phyloP scores from a whole-genome alignment of 2,329 filamentous ascomycete genomes.

The Annulohypoxylon truncatum region DNA sequence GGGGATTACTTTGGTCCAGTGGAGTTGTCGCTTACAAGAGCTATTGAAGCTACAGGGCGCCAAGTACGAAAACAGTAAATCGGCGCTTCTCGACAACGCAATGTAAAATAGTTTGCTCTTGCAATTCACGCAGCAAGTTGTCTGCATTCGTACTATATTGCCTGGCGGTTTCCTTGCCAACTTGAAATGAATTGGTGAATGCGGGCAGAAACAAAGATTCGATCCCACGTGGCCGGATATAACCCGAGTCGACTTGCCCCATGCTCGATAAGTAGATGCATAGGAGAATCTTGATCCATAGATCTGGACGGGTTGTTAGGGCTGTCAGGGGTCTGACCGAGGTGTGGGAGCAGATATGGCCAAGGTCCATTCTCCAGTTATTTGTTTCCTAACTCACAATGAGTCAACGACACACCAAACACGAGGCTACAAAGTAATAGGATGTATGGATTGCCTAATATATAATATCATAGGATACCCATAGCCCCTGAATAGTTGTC shows the following conservation, averaged over 20 bases:
- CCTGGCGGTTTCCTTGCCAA: neutral
- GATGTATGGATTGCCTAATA: neutral
- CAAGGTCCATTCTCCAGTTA: conserved; percentile 11
- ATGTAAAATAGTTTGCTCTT: conserved; percentile 46
- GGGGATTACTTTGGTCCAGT: conserved; percentile 34
- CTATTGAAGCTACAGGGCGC: conserved; percentile 25
- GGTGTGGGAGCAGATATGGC: conserved; percentile 33
- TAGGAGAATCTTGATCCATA: conserved; percentile 36
- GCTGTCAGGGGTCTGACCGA: conserved; percentile 34
- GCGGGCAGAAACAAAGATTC: neutral
- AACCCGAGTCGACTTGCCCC: conserved; percentile 5
- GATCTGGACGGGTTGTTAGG: conserved; percentile 31
- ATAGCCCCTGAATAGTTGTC: neutral
- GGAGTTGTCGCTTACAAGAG: conserved; percentile 34
- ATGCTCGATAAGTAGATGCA: conserved; percentile 29
- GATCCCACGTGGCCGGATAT: conserved; percentile 28
- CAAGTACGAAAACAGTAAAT: conserved; percentile 30
- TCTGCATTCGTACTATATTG: neutral
- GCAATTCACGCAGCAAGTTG: conserved; percentile 29
- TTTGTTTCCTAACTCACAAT: conserved; percentile 1
- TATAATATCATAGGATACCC: neutral
- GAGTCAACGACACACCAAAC: conserved; percentile 11
- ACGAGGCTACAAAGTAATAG: conserved; percentile 22
- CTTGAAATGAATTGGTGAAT: conserved; percentile 12
- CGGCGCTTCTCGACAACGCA: conserved; percentile 38